These are phyloP conservation scores for Tulasnella sp. DNA, from an alignment of 768 basidiomycete species.

Conservation along the genomic window DNA sequence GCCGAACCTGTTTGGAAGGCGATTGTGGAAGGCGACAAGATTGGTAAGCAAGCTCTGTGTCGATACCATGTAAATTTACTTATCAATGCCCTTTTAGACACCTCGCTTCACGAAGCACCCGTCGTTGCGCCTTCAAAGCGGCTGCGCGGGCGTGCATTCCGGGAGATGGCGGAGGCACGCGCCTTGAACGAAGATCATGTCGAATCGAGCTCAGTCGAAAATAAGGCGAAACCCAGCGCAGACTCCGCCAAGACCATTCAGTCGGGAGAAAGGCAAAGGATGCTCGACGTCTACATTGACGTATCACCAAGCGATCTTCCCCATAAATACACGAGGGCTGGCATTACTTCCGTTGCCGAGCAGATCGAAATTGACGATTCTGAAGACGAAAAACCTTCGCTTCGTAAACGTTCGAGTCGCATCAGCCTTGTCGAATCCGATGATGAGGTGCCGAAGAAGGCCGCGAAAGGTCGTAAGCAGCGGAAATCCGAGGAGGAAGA, in stretches of 20 bases:
- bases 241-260: too few species aligned
- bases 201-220: not conserved
- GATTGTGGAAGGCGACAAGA: constrained; percentile 52
- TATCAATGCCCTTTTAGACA: not conserved
- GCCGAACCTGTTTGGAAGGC: constrained; percentile 46
- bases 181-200: constrained; percentile 20
- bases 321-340: not conserved
- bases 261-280: constrained; percentile 14
- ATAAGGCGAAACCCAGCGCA: not conserved
- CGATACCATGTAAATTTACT: not conserved
- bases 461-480: not conserved
- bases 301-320: constrained; percentile 1
- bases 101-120: not conserved
- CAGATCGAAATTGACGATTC: not conserved
- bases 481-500: constrained; percentile 17
- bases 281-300: constrained; percentile 18
- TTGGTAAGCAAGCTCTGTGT: constrained; percentile 33
- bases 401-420: constrained; percentile 12
- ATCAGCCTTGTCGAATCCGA: constrained; percentile 39
- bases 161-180: constrained; percentile 36
- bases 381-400: not conserved
- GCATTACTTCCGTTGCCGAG: not conserved
- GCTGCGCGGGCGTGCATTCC: constrained; percentile 63
- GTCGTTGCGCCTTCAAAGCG: constrained; percentile 42
- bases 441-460: constrained; percentile 4